Percentiles rank a stretch among this genome's conserved stretches.
These are phyloP conservation scores for Neospermospora avenae DNA, from an alignment of 2,329 filamentous ascomycete species.

Conservation along the genomic window DNA sequence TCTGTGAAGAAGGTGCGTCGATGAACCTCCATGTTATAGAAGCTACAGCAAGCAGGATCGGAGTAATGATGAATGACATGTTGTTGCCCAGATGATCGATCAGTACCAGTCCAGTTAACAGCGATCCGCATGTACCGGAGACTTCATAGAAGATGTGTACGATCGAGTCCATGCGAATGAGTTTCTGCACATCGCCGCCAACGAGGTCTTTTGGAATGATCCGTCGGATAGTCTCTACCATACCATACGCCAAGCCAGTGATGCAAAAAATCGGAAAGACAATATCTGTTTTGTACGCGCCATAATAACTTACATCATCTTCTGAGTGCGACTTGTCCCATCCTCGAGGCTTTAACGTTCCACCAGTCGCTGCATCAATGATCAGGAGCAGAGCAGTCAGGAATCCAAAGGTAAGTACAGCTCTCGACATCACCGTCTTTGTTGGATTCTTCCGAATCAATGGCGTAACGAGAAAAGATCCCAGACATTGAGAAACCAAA, in stretches of 20 bases:
- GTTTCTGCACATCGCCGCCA: background rate
- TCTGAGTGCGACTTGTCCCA: background rate
- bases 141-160: slow-evolving; percentile 4
- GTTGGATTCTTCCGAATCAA: background rate
- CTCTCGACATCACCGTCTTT: background rate
- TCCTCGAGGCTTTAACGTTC: background rate
- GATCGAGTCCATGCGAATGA: slow-evolving; percentile 3
- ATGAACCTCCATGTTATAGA: background rate
- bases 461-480: background rate
- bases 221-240: slow-evolving; percentile 5
- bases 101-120: background rate
- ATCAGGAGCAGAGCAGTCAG: slow-evolving; percentile 2
- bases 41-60: background rate
- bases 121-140: background rate
- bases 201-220: slow-evolving; percentile 4
- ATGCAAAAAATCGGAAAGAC: slow-evolving; percentile 2
- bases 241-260: background rate
- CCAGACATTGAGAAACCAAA: background rate
- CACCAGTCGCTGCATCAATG: background rate
- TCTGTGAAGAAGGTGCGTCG: background rate
- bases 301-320: background rate
- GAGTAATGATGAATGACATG: slow-evolving; percentile 4
- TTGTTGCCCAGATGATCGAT: background rate
- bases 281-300: background rate
- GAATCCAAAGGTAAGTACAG: background rate